Evolutionary conservation across 352 stramenopile genomes (phyloP), one percentile per base, ranked within the genome.

Genomic region (Phytophthora fragariae): DNA sequence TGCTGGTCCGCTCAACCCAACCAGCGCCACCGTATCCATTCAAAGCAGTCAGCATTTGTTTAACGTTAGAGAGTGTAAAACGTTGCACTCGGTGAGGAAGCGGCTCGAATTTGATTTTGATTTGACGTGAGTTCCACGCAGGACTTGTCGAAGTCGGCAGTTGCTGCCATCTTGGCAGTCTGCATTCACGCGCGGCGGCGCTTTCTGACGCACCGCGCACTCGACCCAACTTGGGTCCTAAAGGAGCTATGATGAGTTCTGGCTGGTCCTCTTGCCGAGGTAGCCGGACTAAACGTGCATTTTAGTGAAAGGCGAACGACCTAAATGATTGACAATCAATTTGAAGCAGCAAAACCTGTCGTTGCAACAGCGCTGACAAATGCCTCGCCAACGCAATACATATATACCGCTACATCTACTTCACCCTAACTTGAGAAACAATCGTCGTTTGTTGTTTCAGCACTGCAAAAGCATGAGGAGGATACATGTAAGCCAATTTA

Each of bases 91-190:
- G 41, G 62, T 41, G 54, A 41, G 21, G 21, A 65, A 65, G 57
- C 47, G 47, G 44, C 27, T 72, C 24, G 56, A 71, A 55, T 29
- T 46, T 44, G 64, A 70, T 65, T 59, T 70, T 60, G 24, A 53
- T 54, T 27, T 37, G 46, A 31, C 47, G 35, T 7, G 53, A 24
- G 61, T 49, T 31, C 63, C 19, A 53, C 8, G 24, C 24, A 3
- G 62, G 14, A 41, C 57, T 67, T 37, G 57, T 68, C 62, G 27
- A 61, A 65, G 44, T 1, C 44, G 19, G 33, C 17, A 17, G 12
- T 14, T 17, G 37, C 37, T 49, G 14, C 14, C 39, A 63, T 5
- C n/a, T 14, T 33, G 27, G 24, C 14, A 65, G 27, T 41, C 41
- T 29, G 41, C 41, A 21, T 49, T 7, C 41, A 49, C 15, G 6